Base-by-base conservation (phyloP, 164 flowering plant genomes). In the Aristolochia fimbriata region DNA sequence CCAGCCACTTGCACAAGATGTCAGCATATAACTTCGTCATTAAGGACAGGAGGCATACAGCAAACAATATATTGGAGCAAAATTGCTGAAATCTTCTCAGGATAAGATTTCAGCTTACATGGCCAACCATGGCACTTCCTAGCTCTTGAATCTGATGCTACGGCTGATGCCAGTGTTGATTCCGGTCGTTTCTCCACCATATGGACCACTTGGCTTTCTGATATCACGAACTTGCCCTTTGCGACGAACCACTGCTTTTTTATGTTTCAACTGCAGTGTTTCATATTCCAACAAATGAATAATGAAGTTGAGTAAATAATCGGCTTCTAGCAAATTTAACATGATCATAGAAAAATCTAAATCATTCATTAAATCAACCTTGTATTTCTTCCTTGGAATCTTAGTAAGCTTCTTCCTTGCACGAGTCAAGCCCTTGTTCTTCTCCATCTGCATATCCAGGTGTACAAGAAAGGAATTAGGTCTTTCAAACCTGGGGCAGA, bases 341-440 rank as follows among this genome's bases (percentile, higher is more conserved):
- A 37, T 37, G 0, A 7, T 37, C 10, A 7, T 52, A 0, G 27
- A 52, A 9, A 15, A n/a, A 17, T 52, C 15, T 22, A 52, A 52
- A 24, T 2, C 56, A 52, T 14, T 22, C 30, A 27, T 27, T 22
- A 14, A 23, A 27, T 52, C 27, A 37, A 94, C 99, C 96, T 70
- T 80, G 82, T 94, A 85, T 47, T 91, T 91, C 87, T 83, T 91
- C 71, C 99, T 94, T 41, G 99, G 97, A 73, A 88, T 94, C 66
- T 91, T 93, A 8, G 17, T 70, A 10, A 54, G 64, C 76, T 91
- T 91, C 73, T 84, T 85, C 49, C 96, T 81, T 11, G 65, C 10
- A n/a, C 93, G 93, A 21, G 97, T 94, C 27, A 94, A 71, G 19
- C 97, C 99, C 70, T 83, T 78, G 63, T 94, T 94, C 78, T 86